Evolutionary conservation across 2,329 filamentous ascomycete species (phyloP), one percentile per base, ranked within the genome.

Genomic region (Aschersonia sp.): DNA sequence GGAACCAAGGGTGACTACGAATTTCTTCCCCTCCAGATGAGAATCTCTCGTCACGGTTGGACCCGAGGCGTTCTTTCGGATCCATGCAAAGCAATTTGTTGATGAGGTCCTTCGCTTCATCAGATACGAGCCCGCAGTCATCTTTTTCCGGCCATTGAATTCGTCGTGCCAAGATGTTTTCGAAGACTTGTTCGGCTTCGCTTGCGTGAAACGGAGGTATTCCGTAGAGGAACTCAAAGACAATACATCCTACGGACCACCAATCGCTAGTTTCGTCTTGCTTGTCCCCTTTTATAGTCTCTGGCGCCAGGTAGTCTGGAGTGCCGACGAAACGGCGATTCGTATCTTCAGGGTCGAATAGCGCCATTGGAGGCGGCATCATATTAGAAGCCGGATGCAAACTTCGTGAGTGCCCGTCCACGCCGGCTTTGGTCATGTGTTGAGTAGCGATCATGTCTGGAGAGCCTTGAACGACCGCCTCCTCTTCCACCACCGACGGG

Each of bases 181-280:
- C 87, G 59, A 98, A 98, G 1, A 98, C 92, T 56, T 92, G 76
- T 56, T 98, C 92, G 0, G 92, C 87, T 44, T 89, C 88, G 22
- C 75, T 72, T 1, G 87, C 92, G 62, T 97, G 88, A 64, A 98
- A 98, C 0, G 92, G 92, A 1, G 92, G 92, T 49, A 87, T 83
- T 1, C 92, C 92, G 59, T 87, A 97, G 2, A 98, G 69, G 55
- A 95, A 96, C 59, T 98, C 92, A 58, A 96, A 98, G 64, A 97
- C 70, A 56, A 98, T 97, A 63, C 94, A 98, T 1, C 92, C 92
- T n/a, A 98, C 75, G 29, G 92, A 97, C 92, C 92, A 98, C 92
- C 92, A 98, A 79, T 98, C 92, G 60, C 92, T 97, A 55, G 90
- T 92, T 63, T 97, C 90, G 59, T 98, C 92, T 63, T 98, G 92